Evolutionary conservation across 129 eudicot genomes (phyloP).

Genomic region (Arctium minus): DNA sequence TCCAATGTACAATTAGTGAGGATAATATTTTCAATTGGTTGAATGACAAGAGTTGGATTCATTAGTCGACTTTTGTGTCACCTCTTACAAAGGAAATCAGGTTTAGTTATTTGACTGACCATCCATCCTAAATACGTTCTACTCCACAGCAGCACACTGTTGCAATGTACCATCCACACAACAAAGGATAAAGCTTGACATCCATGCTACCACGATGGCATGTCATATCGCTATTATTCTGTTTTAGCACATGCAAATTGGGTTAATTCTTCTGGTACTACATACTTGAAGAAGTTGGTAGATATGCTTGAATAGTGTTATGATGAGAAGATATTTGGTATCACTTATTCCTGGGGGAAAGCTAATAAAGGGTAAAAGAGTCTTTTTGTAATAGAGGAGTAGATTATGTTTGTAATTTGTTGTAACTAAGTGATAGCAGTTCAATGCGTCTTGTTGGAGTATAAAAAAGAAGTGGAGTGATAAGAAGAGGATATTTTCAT

Average conservation of each 20-base stretch:
- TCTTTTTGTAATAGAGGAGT: not conserved
- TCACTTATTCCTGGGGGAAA: not conserved
- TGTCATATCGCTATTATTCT: too few species aligned
- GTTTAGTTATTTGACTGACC: too few species aligned
- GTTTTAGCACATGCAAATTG: not conserved
- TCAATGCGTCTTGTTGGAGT: not conserved
- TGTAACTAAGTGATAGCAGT: not conserved
- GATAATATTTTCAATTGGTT: too few species aligned
- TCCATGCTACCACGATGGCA: too few species aligned
- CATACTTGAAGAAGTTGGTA: not conserved
- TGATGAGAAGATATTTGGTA: not conserved
- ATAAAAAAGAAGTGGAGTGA: not conserved
- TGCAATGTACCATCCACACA: too few species aligned
- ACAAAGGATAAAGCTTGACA: too few species aligned
- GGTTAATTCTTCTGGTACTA: not conserved
- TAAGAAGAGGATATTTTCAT: not conserved
- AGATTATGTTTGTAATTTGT: not conserved
- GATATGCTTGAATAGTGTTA: not conserved
- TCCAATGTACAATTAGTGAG: too few species aligned
- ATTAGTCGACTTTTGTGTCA: too few species aligned
- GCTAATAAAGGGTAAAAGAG: not conserved
- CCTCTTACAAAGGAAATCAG: too few species aligned
- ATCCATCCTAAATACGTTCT: too few species aligned
- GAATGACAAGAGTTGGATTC: too few species aligned
- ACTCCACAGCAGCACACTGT: too few species aligned